Conservation (phyloP, 106 monocot genomes). For the Cymbidium sinense region DNA sequence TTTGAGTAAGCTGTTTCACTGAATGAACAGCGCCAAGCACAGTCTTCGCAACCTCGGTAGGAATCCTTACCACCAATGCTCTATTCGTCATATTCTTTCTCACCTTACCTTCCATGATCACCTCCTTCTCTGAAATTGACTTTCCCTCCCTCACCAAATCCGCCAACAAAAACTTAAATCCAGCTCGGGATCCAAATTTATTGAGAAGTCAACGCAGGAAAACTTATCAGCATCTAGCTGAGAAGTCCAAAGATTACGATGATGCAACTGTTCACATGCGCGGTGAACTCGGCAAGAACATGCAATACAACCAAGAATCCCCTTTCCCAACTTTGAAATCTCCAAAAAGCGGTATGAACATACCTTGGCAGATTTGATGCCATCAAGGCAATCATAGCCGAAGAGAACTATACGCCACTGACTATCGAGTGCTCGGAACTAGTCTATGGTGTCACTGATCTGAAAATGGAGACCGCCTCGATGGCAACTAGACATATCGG, state of each 20-base stretch:
- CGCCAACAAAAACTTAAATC: constrained; percentile 1
- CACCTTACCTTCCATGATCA: not conserved
- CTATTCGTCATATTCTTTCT: constrained; percentile 12
- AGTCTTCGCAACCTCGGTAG: not conserved
- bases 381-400: constrained; percentile 35
- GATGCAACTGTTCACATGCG: constrained; percentile 36
- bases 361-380: constrained; percentile 22
- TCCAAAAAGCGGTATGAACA: constrained; percentile 66
- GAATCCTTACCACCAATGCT: constrained; percentile 8
- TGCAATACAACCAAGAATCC: constrained; percentile 19
- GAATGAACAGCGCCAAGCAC: not conserved
- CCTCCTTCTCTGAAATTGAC: constrained; percentile 18
- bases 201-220: constrained; percentile 40
- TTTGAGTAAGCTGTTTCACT: not conserved
- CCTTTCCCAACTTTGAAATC: not conserved
- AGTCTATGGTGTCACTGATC: not conserved
- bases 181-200: not conserved
- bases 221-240: constrained; percentile 28
- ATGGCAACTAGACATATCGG: constrained; percentile 42
- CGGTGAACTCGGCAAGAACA: constrained; percentile 57
- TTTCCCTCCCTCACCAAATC: constrained; percentile 17
- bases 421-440: constrained; percentile 27
- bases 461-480: constrained; percentile 12
- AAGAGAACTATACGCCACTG: constrained; percentile 64
- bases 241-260: constrained; percentile 14